Conservation (phyloP, 2,329 filamentous ascomycete genomes). For the Venturia aucupariae region DNA sequence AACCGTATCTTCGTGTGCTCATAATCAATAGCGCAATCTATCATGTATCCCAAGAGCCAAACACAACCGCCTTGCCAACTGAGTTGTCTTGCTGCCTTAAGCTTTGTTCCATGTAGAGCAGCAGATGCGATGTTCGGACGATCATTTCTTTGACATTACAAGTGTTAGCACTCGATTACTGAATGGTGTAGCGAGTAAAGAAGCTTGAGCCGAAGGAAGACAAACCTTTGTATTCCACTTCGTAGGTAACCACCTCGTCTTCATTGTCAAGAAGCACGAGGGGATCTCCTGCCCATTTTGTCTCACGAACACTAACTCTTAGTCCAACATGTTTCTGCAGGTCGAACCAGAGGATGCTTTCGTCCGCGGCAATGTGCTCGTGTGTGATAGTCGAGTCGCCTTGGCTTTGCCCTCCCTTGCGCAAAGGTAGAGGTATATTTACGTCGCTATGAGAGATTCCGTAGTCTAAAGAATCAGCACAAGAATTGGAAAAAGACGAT, state of each 20-base stretch:
- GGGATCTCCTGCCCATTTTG: conserved; percentile 34
- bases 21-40: no score
- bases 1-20: no score
- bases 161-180: background rate
- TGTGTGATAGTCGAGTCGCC: background rate
- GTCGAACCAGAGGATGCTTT: conserved; percentile 60
- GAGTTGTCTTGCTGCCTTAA: conserved; percentile 49
- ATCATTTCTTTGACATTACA: conserved; percentile 47
- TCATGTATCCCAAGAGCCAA: conserved; percentile 32
- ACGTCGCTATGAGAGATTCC: conserved; percentile 22
- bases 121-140: conserved; percentile 53
- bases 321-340: conserved; percentile 55
- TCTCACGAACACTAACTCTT: conserved; percentile 53
- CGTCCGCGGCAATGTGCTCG: conserved; percentile 21
- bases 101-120: conserved; percentile 57
- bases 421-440: conserved; percentile 18
- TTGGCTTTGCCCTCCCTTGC: background rate
- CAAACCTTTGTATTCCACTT: conserved; percentile 63
- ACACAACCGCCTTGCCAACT: conserved; percentile 58
- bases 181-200: conserved; percentile 21
- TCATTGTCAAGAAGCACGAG: conserved; percentile 49
- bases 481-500: background rate
- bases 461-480: conserved; percentile 21
- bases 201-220: conserved; percentile 26
- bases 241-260: conserved; percentile 61